These are phyloP conservation scores for Cladosporium sphaerospermum DNA, from an alignment of 2,329 filamentous ascomycete genomes.

Conservation along the genomic window DNA sequence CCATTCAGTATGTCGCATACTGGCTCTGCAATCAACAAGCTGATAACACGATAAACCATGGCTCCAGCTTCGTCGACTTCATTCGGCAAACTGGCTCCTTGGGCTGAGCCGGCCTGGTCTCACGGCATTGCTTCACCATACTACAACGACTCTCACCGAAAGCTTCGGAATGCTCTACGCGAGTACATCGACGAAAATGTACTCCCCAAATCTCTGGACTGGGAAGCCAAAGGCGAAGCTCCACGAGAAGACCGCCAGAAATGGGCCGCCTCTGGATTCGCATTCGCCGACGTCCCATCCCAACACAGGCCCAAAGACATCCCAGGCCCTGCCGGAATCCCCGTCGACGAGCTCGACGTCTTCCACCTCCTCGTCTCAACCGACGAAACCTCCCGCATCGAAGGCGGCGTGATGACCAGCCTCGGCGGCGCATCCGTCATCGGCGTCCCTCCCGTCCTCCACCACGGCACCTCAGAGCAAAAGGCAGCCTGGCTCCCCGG, in stretches of 20 bases:
- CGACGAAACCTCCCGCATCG: slow-evolving; percentile 27
- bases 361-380: slow-evolving; percentile 43
- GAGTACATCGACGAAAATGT: slow-evolving; percentile 55
- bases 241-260: slow-evolving; percentile 40
- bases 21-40: not conserved
- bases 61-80: not conserved
- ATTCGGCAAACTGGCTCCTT: slow-evolving; percentile 30
- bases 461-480: slow-evolving; percentile 55
- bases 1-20: not conserved
- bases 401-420: slow-evolving; percentile 51
- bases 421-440: slow-evolving; percentile 57
- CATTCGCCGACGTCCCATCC: slow-evolving; percentile 40
- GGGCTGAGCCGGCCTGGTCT: slow-evolving; percentile 44
- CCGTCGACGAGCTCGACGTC: slow-evolving; percentile 46
- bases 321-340: slow-evolving; percentile 41
- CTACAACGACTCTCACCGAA: slow-evolving; percentile 57
- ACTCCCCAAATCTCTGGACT: slow-evolving; percentile 54
- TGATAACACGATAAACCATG: not conserved
- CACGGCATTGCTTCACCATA: slow-evolving; percentile 51
- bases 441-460: slow-evolving; percentile 58
- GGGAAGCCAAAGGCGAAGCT: slow-evolving; percentile 50
- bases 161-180: slow-evolving; percentile 52
- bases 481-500: slow-evolving; percentile 54
- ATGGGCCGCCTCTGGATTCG: slow-evolving; percentile 37
- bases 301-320: slow-evolving; percentile 38